A percentile compares a stretch with the other conserved stretches of the same genome.
phyloP scores from a whole-genome alignment of 2,329 filamentous ascomycete genomes.

The Epichloe uncinata region DNA sequence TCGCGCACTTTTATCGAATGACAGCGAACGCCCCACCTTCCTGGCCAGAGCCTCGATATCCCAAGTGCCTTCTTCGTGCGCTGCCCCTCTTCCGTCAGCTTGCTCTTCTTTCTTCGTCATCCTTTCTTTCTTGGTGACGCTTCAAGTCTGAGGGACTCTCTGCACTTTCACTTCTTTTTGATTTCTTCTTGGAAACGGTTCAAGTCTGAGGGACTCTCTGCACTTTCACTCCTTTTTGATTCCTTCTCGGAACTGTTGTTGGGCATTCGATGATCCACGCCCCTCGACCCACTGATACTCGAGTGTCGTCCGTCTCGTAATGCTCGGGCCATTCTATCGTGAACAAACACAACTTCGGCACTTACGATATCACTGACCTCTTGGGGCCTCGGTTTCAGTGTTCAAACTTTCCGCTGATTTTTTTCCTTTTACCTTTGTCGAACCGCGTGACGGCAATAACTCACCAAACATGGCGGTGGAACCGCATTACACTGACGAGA shows the following conservation, averaged over 20 bases:
- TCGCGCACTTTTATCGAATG: neutral
- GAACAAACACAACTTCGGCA: neutral
- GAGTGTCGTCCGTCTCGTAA: neutral
- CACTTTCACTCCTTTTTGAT: no score
- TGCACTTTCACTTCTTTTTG: neutral
- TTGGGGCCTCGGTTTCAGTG: neutral
- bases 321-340: neutral
- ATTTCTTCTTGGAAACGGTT: neutral
- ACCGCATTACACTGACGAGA: conserved; percentile 5
- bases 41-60: neutral
- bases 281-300: neutral
- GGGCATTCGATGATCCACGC: neutral
- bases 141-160: neutral
- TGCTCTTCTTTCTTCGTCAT: neutral
- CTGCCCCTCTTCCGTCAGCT: conserved; percentile 2
- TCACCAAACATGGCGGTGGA: conserved; percentile 1
- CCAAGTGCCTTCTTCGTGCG: no score
- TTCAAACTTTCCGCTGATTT: neutral
- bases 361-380: neutral
- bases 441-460: neutral
- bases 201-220: no score
- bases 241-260: neutral
- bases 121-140: neutral
- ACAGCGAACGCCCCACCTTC: conserved; percentile 1
- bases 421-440: neutral